Evolutionary conservation across 2,329 filamentous ascomycete species (phyloP).

Genomic region (Hypoxylon sp.): DNA sequence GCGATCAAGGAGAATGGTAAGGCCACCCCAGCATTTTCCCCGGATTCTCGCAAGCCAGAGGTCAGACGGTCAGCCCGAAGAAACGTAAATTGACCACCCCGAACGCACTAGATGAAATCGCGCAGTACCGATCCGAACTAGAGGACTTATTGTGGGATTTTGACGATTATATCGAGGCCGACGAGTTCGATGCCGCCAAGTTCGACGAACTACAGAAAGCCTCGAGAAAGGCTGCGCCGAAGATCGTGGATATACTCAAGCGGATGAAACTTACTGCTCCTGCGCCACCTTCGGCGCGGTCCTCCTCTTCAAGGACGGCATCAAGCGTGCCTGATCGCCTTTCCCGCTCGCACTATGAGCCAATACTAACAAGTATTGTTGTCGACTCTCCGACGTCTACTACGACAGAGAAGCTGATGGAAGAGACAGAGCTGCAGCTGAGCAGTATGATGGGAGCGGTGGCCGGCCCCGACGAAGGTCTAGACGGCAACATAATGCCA

Average conservation of each 20-base stretch:
- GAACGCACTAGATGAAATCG: conserved; percentile 59
- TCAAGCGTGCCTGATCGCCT: conserved; percentile 32
- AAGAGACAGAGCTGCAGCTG: conserved; percentile 44
- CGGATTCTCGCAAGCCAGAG: background rate
- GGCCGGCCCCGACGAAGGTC: conserved; percentile 43
- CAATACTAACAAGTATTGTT: conserved; percentile 44
- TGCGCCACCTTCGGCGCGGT: conserved; percentile 37
- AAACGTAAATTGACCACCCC: conserved; percentile 25
- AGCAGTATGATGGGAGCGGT: conserved; percentile 44
- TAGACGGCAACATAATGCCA: conserved; percentile 35
- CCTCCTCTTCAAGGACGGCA: conserved; percentile 18
- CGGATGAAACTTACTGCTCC: conserved; percentile 63
- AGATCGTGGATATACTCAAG: conserved; percentile 63
- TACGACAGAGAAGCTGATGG: conserved; percentile 42
- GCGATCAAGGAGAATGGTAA: conserved; percentile 67
- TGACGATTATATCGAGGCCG: conserved; percentile 64
- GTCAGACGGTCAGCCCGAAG: conserved; percentile 17
- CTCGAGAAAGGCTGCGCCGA: conserved; percentile 62
- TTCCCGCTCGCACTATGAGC: conserved; percentile 32
- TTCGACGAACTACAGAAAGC: conserved; percentile 62
- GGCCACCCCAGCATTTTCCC: conserved; percentile 31
- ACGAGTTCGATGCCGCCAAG: conserved; percentile 63
- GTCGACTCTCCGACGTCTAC: conserved; percentile 38
- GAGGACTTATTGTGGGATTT: conserved; percentile 67
- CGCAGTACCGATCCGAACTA: conserved; percentile 60